phyloP scores from a whole-genome alignment of 169 alveolate species.

The Cryptosporidium bovis region DNA sequence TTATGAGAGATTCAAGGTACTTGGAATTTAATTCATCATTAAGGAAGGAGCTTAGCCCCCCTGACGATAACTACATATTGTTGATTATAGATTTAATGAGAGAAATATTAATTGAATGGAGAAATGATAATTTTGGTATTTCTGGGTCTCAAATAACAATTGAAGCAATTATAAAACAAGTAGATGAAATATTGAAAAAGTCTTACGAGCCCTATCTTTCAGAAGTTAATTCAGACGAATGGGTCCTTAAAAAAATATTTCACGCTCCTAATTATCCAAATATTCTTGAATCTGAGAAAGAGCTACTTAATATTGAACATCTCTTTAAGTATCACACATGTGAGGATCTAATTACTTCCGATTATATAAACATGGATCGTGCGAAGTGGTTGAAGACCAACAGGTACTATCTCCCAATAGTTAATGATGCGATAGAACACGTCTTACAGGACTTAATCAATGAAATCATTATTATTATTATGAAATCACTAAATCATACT shows the following conservation, averaged over 20 bases:
- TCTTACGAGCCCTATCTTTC: conserved; percentile 66
- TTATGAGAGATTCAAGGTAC: conserved; percentile 48
- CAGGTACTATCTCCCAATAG: conserved; percentile 27
- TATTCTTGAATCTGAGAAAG: conserved; percentile 67
- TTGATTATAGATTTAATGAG: conserved; percentile 35
- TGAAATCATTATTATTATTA: neutral
- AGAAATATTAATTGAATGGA: conserved; percentile 27
- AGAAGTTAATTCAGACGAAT: conserved; percentile 35
- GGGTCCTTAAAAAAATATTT: conserved; percentile 51
- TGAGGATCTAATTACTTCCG: conserved; percentile 36
- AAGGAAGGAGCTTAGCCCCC: conserved; percentile 34
- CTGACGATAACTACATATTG: conserved; percentile 60
- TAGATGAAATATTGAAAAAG: neutral
- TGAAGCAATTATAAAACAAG: conserved; percentile 11
- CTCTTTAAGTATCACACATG: conserved; percentile 61
- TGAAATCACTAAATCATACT: neutral
- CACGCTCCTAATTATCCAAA: conserved; percentile 70
- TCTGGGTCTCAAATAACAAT: neutral
- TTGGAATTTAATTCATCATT: conserved; percentile 35
- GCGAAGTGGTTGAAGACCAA: conserved; percentile 26
- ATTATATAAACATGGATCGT: conserved; percentile 21
- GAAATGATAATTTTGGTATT: neutral
- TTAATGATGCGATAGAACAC: conserved; percentile 26
- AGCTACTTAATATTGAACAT: conserved; percentile 58
- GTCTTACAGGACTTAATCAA: conserved; percentile 21